phyloP scores from a whole-genome alignment of 768 basidiomycete genomes.

The Agaricus bisporus region DNA sequence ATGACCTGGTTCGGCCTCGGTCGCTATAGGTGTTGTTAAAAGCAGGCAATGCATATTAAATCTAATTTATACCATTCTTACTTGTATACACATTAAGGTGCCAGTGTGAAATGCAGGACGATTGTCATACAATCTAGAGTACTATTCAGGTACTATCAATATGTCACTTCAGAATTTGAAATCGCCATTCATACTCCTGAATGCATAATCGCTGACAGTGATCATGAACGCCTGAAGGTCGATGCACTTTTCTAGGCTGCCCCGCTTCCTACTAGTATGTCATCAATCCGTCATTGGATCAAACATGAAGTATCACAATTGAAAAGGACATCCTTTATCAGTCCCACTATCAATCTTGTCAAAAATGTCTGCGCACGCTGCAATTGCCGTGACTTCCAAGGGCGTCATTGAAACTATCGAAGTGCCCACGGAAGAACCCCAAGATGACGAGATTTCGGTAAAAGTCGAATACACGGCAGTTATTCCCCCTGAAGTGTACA shows the following conservation, averaged over 20 bases:
- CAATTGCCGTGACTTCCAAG: constrained; percentile 28
- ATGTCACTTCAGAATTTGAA: too few relatives aligned
- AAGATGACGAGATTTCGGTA: constrained; percentile 30
- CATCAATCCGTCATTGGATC: too few relatives aligned
- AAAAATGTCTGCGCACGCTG: neutral
- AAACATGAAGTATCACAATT: neutral
- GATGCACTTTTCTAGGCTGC: too few relatives aligned
- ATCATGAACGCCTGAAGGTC: too few relatives aligned
- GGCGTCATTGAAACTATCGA: constrained; percentile 30
- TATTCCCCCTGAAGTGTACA: constrained; percentile 35
- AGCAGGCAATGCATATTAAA: constrained; percentile 11
- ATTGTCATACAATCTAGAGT: too few relatives aligned
- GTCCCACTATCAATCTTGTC: neutral
- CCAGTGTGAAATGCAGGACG: too few relatives aligned
- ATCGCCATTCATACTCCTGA: too few relatives aligned
- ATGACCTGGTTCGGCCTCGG: constrained; percentile 9
- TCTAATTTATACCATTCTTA: constrained; percentile 3
- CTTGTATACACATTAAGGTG: neutral
- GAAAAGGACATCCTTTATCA: too few relatives aligned
- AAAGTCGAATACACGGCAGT: constrained; percentile 35
- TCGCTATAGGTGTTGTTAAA: constrained; percentile 10
- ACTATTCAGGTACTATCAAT: too few relatives aligned
- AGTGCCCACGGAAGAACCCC: constrained; percentile 27
- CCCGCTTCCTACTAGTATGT: too few relatives aligned
- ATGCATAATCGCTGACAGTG: too few relatives aligned